Evolutionary conservation across 768 basidiomycete species (phyloP), one percentile per base, ranked within the genome.

Genomic region (Wakefieldia striispora): DNA sequence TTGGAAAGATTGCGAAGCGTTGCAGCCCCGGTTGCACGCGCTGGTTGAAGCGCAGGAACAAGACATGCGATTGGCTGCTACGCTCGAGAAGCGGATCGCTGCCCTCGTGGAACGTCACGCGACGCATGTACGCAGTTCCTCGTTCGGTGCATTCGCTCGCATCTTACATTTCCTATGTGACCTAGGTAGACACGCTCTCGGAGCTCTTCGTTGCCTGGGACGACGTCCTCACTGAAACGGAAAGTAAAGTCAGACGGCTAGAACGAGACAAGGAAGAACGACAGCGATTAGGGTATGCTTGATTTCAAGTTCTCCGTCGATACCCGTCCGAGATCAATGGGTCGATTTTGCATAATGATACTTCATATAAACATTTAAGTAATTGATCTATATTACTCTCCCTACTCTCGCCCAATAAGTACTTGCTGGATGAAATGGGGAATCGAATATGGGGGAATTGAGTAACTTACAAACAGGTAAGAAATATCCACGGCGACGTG

Each of bases 191-290:
- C 59, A 79, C 82, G 2, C 73, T 92, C 1, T 92, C 91, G 12
- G 89, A 91, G 55, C 71, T 92, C 19, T 92, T 93, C 52, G 85
- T 93, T 7, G 80, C 79, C 13, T 93, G 91, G 90, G 88, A 92
- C 55, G 88, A 91, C 49, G 76, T 83, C 1, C 66, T 91, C 10
- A 74, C 76, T n/a, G 81, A 80, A 39, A 77, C 82, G 4, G 89
- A 91, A 61, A 77, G 78, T 47, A 79, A 78, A 44, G 66, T 83
- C 6, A 68, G 68, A 23, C 73, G 68, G 33, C 59, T 88, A 46
- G 87, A 91, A 61, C 77, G 77, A 48, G 81, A 84, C 37, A 75
- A 73, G 51, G 75, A 73, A 12, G 86, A 87, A 62, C 74, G 79
- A 45, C 71, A 67, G 51, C 79, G 80, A 23, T 68, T 89, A 23